phyloP scores from a whole-genome alignment of 2,329 filamentous ascomycete genomes.

The Fusarium sp. region DNA sequence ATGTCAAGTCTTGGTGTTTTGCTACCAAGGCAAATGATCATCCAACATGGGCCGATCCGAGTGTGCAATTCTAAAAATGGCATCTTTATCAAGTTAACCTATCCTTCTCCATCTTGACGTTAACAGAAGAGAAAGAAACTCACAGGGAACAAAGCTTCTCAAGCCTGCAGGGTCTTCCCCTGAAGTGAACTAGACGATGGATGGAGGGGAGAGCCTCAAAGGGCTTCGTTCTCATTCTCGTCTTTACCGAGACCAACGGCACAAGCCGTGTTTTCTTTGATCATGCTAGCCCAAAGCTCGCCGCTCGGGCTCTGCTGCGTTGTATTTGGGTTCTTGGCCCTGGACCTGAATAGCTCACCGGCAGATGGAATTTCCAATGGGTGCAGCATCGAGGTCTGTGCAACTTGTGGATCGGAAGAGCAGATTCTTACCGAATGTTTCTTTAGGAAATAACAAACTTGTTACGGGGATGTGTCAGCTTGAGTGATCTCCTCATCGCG shows the following conservation, averaged over 20 bases:
- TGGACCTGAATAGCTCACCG: background rate
- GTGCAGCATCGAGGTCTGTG: background rate
- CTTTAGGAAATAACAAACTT: conserved; percentile 1
- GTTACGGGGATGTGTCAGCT: background rate
- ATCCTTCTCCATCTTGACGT: conserved; percentile 13
- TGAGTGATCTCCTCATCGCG: background rate
- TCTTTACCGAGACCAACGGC: conserved; percentile 8
- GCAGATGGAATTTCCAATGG: background rate
- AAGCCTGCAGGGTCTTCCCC: conserved; percentile 33
- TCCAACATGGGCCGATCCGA: background rate
- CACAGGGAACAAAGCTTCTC: conserved; percentile 13
- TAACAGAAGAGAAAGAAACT: conserved; percentile 7
- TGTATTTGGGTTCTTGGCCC: conserved; percentile 2
- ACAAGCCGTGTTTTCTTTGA: conserved; percentile 11
- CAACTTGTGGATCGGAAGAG: background rate
- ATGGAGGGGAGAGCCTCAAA: conserved; percentile 36
- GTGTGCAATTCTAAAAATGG: conserved; percentile 7
- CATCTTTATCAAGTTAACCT: background rate
- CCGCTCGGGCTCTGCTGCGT: conserved; percentile 13
- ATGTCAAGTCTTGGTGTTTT: background rate
- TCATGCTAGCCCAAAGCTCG: conserved; percentile 26
- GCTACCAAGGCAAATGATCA: background rate
- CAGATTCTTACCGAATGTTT: background rate
- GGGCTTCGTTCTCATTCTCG: conserved; percentile 1
- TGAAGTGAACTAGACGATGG: conserved; percentile 1